Evolutionary conservation across 306 rosid genomes (phyloP).

Genomic region (Rubus parviflorus): DNA sequence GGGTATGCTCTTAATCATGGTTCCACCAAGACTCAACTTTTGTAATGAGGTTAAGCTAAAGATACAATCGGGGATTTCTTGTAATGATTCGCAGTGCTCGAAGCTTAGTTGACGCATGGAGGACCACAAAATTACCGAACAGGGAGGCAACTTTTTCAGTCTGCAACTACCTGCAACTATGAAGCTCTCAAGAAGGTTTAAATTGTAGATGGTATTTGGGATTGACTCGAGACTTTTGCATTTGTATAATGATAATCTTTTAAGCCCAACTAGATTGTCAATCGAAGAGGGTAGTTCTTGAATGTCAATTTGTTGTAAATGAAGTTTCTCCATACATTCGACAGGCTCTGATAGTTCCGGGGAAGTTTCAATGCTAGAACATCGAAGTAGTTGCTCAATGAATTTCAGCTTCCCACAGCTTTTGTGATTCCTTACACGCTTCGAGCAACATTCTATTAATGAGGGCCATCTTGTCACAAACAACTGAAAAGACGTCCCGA

Average conservation of each 20-base stretch:
- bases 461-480: no score
- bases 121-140: not conserved
- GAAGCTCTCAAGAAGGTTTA: no score
- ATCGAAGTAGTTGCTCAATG: not conserved
- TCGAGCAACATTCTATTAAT: no score
- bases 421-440: no score
- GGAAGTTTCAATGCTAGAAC: not conserved
- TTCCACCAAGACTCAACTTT: not conserved
- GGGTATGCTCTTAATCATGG: not conserved
- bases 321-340: not conserved
- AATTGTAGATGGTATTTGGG: not conserved
- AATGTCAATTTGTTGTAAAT: not conserved
- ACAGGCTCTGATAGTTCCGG: not conserved
- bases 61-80: not conserved
- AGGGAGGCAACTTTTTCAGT: no score
- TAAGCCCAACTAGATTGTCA: constrained; percentile 3
- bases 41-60: not conserved
- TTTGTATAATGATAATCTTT: not conserved
- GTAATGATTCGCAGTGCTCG: not conserved
- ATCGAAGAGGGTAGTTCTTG: not conserved
- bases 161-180: no score
- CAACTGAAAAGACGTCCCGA: no score
- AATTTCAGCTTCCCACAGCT: no score
- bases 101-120: not conserved
- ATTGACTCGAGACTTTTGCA: not conserved